Percentiles rank a stretch among this genome's conserved stretches.
These are phyloP conservation scores for Sicyos edulis DNA, from an alignment of 306 rosid species.

Conservation along the genomic window DNA sequence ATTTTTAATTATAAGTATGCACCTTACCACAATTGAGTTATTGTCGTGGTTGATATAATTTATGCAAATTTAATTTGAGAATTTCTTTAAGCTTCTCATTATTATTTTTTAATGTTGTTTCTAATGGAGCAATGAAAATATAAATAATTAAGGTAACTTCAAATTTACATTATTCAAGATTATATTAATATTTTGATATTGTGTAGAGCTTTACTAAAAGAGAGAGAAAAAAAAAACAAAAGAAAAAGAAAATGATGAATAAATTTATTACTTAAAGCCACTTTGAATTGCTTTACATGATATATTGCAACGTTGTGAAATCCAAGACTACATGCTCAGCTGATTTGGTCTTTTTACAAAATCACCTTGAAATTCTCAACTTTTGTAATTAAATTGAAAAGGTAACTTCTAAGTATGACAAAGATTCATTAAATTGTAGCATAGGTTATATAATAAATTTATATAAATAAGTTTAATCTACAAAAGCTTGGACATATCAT, in stretches of 20 bases:
- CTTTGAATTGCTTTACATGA: constrained; percentile 29
- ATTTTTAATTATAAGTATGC: no score
- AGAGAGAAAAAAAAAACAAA: neutral
- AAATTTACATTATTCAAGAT: neutral
- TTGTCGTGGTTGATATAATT: no score
- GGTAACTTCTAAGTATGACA: constrained; percentile 93
- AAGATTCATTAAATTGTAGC: constrained; percentile 62
- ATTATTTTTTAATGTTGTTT: neutral
- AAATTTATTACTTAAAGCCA: constrained; percentile 18
- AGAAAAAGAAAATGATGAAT: constrained; percentile 14
- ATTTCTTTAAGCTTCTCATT: neutral
- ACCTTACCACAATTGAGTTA: no score
- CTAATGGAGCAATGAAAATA: neutral
- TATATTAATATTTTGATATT: neutral
- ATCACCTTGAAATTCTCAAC: constrained; percentile 13
- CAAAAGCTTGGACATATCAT: constrained; percentile 14
- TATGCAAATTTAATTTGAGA: neutral
- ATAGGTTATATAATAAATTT: constrained; percentile 29
- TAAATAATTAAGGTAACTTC: constrained; percentile 2
- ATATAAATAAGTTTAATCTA: constrained; percentile 1
- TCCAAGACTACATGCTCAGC: constrained; percentile 23
- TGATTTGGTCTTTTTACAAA: constrained; percentile 32
- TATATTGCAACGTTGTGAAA: constrained; percentile 20
- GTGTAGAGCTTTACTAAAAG: constrained; percentile 13
- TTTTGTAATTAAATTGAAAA: constrained; percentile 28